Conservation (phyloP, 2,329 filamentous ascomycete genomes). For the Alternaria sp. region DNA sequence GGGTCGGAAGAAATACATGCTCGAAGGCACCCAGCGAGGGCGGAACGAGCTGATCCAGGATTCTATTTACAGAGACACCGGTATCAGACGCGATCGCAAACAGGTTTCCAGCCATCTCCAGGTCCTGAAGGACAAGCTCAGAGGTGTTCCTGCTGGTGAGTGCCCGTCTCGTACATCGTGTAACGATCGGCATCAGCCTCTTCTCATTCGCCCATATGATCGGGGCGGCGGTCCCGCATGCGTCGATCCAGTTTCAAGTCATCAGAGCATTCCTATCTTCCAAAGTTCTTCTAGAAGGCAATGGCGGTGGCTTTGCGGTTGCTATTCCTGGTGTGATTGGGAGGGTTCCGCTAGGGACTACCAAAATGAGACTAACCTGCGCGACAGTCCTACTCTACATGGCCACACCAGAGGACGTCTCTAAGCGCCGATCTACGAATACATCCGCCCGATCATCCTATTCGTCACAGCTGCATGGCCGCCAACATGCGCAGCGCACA, state of each 20-base stretch:
- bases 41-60: constrained; percentile 68
- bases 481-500: constrained; percentile 26
- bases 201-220: neutral
- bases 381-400: constrained; percentile 50
- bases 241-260: neutral
- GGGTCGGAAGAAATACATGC: constrained; percentile 60
- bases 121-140: constrained; percentile 64
- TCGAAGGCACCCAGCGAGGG: constrained; percentile 60
- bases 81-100: constrained; percentile 61
- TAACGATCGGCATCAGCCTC: neutral
- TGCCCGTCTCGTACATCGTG: constrained; percentile 7
- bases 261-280: neutral
- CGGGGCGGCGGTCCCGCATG: neutral
- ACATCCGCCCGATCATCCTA: constrained; percentile 26
- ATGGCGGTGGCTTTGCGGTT: constrained; percentile 3
- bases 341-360: constrained; percentile 17
- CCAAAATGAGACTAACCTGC: constrained; percentile 28
- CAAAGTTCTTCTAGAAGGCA: constrained; percentile 1
- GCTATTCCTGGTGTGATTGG: constrained; percentile 5
- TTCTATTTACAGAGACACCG: constrained; percentile 62
- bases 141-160: constrained; percentile 60
- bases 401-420: constrained; percentile 44
- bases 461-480: constrained; percentile 28
- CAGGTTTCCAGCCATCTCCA: constrained; percentile 70
- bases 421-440: constrained; percentile 26